Base-by-base conservation (phyloP, 176 grass and related monocot genomes). In the Elymus sibiricus region DNA sequence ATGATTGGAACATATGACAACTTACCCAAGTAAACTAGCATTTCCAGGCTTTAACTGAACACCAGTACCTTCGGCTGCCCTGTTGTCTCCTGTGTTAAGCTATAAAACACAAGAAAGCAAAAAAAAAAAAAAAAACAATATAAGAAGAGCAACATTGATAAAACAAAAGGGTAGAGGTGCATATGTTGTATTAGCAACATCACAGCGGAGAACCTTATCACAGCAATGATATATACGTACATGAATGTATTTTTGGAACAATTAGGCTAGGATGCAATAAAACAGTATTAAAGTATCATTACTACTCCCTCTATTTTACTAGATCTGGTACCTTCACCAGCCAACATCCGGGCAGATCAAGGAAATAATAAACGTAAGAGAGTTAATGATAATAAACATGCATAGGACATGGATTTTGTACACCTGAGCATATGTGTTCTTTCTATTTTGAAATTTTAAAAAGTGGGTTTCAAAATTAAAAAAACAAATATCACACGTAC, bases 1-100 rank as follows among this genome's bases (percentile, higher is more conserved):
- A 39, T 3, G 2, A 43, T 34, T 64, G 67, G 68, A 60, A 81
- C 35, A 84, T 44, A 70, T 59, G 80, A 66, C 27, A 79, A 86
- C 90, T 94, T 83, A 97, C 97, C 94, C 86, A 70, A 99, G 92
- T 55, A 99, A 88, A 90, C 97, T 58, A 59, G 88, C 66, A 68
- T 94, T 97, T 77, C 90, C 90, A 53, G 94, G 40, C 39, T 92
- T 95, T 68, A 92, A 84, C 77, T 95, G 90, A 81, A 85, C 77
- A 70, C 88, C 85, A 76, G 89, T 77, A 81, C 82, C 55, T 70
- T 91, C 88, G 2, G 56, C 64, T 75, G 84, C 87, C 51, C 38
- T 89, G 29, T 37, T 91, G 78, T 99, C 97, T 82, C 92, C 97
- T 2, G 68, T 90, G 40, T 72, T 90, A 84, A 94, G 86, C 97